Evolutionary conservation across 1,284 basidiomycete species (phyloP).

Genomic region (Boletellus dicymbophilus): DNA sequence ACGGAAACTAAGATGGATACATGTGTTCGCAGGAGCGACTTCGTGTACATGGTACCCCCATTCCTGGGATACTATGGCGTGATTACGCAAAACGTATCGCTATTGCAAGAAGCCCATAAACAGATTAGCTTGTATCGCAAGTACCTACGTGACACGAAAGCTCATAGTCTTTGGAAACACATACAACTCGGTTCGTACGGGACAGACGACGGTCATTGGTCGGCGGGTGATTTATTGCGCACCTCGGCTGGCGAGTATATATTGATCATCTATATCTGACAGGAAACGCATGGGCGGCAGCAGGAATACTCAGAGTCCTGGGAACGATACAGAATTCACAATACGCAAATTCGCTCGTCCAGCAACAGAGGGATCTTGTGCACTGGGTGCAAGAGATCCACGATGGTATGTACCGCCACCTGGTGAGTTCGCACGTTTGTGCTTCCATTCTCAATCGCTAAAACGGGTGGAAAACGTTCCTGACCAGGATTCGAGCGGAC

Average conservation of each 20-base stretch:
- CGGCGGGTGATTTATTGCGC: constrained; percentile 53
- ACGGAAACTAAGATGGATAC: no score
- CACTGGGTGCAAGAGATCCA: constrained; percentile 77
- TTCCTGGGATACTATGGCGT: constrained; percentile 91
- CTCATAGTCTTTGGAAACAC: constrained; percentile 68
- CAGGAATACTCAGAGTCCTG: constrained; percentile 83
- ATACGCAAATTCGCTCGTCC: constrained; percentile 49
- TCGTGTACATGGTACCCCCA: constrained; percentile 88
- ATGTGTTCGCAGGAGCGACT: constrained; percentile 78
- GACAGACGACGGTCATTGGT: constrained; percentile 70
- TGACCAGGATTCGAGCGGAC: constrained; percentile 48
- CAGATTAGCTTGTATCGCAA: constrained; percentile 82
- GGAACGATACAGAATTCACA: constrained; percentile 71
- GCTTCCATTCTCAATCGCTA: not conserved
- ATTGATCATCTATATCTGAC: not conserved
- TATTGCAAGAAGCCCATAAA: constrained; percentile 72
- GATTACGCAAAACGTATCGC: constrained; percentile 62
- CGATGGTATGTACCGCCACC: constrained; percentile 61
- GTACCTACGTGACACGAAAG: constrained; percentile 50
- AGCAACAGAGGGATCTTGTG: constrained; percentile 60
- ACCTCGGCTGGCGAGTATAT: not conserved
- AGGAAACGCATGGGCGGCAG: constrained; percentile 88
- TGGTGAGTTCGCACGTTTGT: constrained; percentile 36
- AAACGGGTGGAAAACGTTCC: not conserved
- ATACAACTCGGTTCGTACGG: constrained; percentile 54